Conservation (phyloP, 192 early-diverging fungal species). For the Backusella tarrabulga region DNA sequence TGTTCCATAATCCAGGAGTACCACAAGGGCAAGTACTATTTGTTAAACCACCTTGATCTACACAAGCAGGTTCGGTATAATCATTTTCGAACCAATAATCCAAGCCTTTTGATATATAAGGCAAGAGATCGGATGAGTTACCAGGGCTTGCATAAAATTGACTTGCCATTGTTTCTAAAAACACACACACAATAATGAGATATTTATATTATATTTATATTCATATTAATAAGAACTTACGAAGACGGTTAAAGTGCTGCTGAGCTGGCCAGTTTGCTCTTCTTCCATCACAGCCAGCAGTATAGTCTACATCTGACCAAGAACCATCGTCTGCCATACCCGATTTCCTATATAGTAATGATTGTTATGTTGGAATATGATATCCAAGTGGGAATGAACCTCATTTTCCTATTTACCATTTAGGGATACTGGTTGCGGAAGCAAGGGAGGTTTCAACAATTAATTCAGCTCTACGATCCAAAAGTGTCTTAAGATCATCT, state of each 20-base stretch:
- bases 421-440: neutral
- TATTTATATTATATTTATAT: neutral
- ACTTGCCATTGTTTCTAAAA: slow-evolving; percentile 20
- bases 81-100: slow-evolving; percentile 29
- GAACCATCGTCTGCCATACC: slow-evolving; percentile 2
- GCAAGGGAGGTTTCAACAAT: neutral
- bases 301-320: slow-evolving; percentile 31
- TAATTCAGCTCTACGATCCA: neutral
- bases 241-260: slow-evolving; percentile 17
- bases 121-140: slow-evolving; percentile 9
- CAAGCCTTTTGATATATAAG: slow-evolving; percentile 10
- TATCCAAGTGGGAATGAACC: neutral
- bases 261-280: slow-evolving; percentile 30
- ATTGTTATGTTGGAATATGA: neutral
- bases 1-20: slow-evolving; percentile 32
- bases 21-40: slow-evolving; percentile 33
- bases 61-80: slow-evolving; percentile 10
- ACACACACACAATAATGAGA: neutral
- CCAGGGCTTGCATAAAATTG: neutral
- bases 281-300: slow-evolving; percentile 22
- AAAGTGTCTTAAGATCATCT: neutral
- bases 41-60: slow-evolving; percentile 21
- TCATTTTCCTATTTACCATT: neutral
- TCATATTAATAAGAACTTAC: neutral
- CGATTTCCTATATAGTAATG: neutral